Percentiles rank a stretch among this genome's conserved stretches.
Evolutionary conservation across 1,284 basidiomycete genomes (phyloP).

Genomic region (Sporisorium exsertum): DNA sequence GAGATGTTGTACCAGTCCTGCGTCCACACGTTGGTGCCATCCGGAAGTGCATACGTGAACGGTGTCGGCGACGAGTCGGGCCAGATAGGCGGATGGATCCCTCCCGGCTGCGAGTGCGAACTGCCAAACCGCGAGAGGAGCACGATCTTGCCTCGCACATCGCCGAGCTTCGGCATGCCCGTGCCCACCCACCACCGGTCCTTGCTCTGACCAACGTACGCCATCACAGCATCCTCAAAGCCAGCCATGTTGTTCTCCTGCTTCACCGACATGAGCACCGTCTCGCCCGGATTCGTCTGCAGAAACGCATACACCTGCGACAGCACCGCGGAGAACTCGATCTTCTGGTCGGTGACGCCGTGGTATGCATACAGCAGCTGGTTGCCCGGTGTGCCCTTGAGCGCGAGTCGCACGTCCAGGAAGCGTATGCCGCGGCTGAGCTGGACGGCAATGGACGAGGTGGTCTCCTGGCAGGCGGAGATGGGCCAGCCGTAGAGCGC

Average conservation of each 20-base stretch:
- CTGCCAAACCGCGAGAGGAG: slow-evolving; percentile 49
- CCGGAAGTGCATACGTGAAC: slow-evolving; percentile 40
- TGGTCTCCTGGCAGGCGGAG: slow-evolving; percentile 47
- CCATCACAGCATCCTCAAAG: slow-evolving; percentile 35
- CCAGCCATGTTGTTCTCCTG: slow-evolving; percentile 45
- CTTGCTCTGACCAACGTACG: slow-evolving; percentile 25
- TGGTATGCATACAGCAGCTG: slow-evolving; percentile 56
- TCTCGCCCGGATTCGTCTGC: slow-evolving; percentile 24
- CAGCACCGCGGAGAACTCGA: slow-evolving; percentile 49
- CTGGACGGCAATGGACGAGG: slow-evolving; percentile 31
- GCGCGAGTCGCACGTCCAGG: slow-evolving; percentile 54
- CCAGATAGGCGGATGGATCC: slow-evolving; percentile 60
- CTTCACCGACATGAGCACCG: slow-evolving; percentile 53
- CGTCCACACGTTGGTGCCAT: slow-evolving; percentile 22
- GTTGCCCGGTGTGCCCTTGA: slow-evolving; percentile 31
- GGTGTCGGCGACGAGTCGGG: slow-evolving; percentile 30
- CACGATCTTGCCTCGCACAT: slow-evolving; percentile 50
- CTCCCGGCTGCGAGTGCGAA: slow-evolving; percentile 40
- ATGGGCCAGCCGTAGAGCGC: slow-evolving; percentile 60
- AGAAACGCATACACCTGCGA: slow-evolving; percentile 45
- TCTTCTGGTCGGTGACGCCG: slow-evolving; percentile 50
- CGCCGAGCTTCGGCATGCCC: slow-evolving; percentile 39
- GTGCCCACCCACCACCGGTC: slow-evolving; percentile 44
- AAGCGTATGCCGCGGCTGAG: slow-evolving; percentile 53
- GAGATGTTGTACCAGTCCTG: slow-evolving; percentile 61